Conservation (phyloP, 345 rosid species). For the Eucalyptus decipiens region DNA sequence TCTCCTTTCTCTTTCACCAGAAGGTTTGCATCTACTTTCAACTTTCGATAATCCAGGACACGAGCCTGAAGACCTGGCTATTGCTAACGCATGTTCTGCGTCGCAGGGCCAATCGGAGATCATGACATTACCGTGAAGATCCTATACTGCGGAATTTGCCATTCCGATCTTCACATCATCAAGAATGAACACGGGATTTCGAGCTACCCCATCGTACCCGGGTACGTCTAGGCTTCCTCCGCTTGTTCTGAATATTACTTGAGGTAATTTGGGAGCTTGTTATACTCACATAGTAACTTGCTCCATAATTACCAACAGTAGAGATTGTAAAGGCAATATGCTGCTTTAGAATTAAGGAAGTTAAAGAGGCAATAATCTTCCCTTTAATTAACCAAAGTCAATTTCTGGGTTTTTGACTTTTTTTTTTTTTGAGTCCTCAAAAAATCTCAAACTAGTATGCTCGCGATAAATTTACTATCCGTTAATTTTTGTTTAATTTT, state of each 20-base stretch:
- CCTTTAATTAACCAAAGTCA: not conserved
- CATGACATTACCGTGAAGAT: not conserved
- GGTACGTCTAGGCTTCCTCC: not conserved
- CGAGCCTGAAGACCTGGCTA: not conserved
- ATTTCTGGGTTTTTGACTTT: not conserved
- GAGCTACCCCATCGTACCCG: not conserved
- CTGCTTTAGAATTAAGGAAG: not conserved
- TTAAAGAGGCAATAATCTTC: not conserved
- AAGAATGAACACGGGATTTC: not conserved
- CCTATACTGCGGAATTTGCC: not conserved
- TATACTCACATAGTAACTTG: not conserved
- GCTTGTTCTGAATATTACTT: not conserved
- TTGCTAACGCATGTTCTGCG: not conserved
- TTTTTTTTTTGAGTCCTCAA: rapidly evolving
- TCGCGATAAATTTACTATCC: rapidly evolving
- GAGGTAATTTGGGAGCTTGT: not conserved
- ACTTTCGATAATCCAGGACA: not conserved
- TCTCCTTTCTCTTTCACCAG: conserved; percentile 1
- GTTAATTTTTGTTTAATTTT: rapidly evolving
- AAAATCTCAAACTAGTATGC: too few species aligned
- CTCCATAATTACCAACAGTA: not conserved
- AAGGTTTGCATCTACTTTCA: not conserved
- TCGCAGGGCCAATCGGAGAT: not conserved
- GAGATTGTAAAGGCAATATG: not conserved
- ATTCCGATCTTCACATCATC: not conserved